Base-by-base conservation (phyloP, 768 basidiomycete genomes). In the Termitomyces heimii region DNA sequence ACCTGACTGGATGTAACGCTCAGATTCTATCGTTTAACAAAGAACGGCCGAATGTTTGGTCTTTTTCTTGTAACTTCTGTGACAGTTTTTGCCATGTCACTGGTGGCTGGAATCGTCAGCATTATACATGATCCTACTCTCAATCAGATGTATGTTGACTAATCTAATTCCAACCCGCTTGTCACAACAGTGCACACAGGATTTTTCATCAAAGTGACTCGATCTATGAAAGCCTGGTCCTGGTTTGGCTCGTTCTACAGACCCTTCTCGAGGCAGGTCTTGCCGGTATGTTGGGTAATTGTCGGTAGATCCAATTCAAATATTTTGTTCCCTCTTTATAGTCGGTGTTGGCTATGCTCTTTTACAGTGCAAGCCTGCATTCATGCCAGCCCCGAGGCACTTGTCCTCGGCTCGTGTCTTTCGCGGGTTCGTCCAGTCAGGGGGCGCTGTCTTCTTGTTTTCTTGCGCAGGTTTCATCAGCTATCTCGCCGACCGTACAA, bases 361-460 rank as follows among this genome's bases (percentile, higher is more conserved):
- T 12, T 35, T 52, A 8, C 63, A 63, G 28, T 63, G 57, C 51
- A 59, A 53, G 9, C 60, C 64, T 22, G 51, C 49, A 8, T 65
- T 65, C 43, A 54, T 57, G 47, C 35, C 56, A 32, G 22, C 40
- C 20, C 29, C 57, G 58, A 32, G 37, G 58, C 12, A 63, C 54
- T 31, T 60, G 68, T 42, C 72, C 67, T 53, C 66, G 67, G 34
- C 55, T 71, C 14, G 69, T 71, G 42, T 72, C 4, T 67, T 73
- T 49, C 69, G 72, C 18, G 71, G 68, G 28, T 67, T 67, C 3
- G 62, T 75, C 22, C 76, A 75, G 50, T 73, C 71, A 4, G 75
- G 76, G 18, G 43, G 70, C 5, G 65, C 75, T 43, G 69, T 69
- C 1, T 64, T 65, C n/a, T 62, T 73, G 0, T 77, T 76, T 55